Evolutionary conservation across 805 yeast species (phyloP).

Genomic region (Pichia deserticola): DNA sequence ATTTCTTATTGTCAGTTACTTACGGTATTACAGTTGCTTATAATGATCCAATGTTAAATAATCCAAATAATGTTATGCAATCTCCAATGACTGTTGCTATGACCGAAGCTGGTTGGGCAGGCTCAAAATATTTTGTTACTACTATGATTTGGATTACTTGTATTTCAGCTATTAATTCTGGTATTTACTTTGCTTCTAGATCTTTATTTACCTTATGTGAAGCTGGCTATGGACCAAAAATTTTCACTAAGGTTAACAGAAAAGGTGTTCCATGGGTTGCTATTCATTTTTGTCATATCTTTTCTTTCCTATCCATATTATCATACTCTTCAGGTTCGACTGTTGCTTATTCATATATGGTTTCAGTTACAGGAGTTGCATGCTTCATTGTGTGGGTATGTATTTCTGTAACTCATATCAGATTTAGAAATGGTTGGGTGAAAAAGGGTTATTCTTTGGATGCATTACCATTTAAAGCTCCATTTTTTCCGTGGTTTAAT

Average conservation of each 20-base stretch:
- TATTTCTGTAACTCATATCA: conserved; percentile 46
- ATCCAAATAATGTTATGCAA: conserved; percentile 34
- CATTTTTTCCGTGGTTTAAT: conserved; percentile 47
- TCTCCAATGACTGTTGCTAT: conserved; percentile 44
- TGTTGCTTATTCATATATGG: conserved; percentile 51
- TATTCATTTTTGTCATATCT: conserved; percentile 43
- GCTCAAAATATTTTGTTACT: conserved; percentile 47
- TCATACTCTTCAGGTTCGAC: conserved; percentile 53
- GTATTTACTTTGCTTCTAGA: conserved; percentile 63
- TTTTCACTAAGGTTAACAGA: conserved; percentile 41
- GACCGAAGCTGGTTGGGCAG: conserved; percentile 42
- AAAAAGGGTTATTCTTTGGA: conserved; percentile 33
- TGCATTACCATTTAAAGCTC: conserved; percentile 48
- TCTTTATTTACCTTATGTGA: conserved; percentile 57
- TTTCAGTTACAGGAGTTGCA: conserved; percentile 58
- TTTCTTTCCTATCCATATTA: conserved; percentile 52
- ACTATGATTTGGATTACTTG: conserved; percentile 59
- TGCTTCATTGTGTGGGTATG: conserved; percentile 64
- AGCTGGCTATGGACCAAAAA: conserved; percentile 41
- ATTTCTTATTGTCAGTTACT: conserved; percentile 46
- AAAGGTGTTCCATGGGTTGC: conserved; percentile 63
- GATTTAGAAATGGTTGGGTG: conserved; percentile 46
- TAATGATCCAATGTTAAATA: conserved; percentile 39
- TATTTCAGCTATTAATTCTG: conserved; percentile 61
- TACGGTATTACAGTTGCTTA: conserved; percentile 57